phyloP scores from a whole-genome alignment of 176 grass and related monocot genomes.

The Rhipidocladum racemiflorum region DNA sequence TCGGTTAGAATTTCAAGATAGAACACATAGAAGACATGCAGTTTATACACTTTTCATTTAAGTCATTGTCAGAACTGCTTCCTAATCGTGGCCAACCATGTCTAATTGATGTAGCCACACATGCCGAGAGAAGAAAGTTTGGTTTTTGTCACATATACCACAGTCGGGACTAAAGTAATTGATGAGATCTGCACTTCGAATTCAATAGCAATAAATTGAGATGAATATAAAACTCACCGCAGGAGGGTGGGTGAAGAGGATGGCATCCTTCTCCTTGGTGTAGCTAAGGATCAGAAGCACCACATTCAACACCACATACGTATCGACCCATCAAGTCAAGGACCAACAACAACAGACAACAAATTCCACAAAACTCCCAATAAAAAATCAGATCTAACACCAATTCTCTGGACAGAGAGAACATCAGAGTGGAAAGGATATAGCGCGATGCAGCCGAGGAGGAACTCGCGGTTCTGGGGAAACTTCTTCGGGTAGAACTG shows the following conservation, averaged over 20 bases:
- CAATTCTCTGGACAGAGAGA: not conserved
- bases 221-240: slow-evolving; percentile 44
- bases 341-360: slow-evolving; percentile 31
- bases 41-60: not conserved
- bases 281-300: slow-evolving; percentile 83
- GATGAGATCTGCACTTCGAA: not conserved
- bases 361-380: not conserved
- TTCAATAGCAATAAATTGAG: not conserved
- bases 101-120: not conserved
- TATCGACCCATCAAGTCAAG: slow-evolving; percentile 55
- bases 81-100: not conserved
- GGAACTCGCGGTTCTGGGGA: slow-evolving; percentile 84
- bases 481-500: slow-evolving; percentile 99
- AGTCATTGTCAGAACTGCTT: not conserved
- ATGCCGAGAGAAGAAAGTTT: not conserved
- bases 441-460: slow-evolving; percentile 82
- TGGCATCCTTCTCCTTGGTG: slow-evolving; percentile 96
- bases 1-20: not conserved
- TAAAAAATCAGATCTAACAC: slow-evolving; percentile 30
- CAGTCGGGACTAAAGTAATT: not conserved
- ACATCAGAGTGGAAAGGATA: slow-evolving; percentile 59
- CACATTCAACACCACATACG: slow-evolving; percentile 77
- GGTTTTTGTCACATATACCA: not conserved
- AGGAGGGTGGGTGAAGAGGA: slow-evolving; percentile 89
- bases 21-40: not conserved